phyloP scores from a whole-genome alignment of 1,284 basidiomycete genomes.

The Ganoderma resinaceum region DNA sequence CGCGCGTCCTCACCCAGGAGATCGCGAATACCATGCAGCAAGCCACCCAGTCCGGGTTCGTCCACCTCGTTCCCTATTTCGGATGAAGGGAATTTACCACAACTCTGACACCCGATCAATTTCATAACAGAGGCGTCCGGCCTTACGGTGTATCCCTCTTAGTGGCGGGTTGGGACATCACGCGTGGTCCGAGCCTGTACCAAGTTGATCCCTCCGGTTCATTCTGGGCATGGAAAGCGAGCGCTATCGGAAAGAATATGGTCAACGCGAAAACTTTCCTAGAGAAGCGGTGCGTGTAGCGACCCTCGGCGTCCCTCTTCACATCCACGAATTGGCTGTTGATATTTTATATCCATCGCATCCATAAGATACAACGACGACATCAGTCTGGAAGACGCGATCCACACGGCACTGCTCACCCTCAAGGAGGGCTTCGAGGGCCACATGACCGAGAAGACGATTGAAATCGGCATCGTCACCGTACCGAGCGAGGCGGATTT shows the following conservation, averaged over 20 bases:
- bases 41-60: slow-evolving; percentile 97
- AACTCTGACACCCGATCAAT: slow-evolving; percentile 8
- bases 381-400: slow-evolving; percentile 98
- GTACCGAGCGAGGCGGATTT: slow-evolving; percentile 83
- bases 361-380: slow-evolving; percentile 94
- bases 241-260: slow-evolving; percentile 99
- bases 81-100: slow-evolving; percentile 8
- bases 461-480: slow-evolving; percentile 97
- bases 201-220: slow-evolving; percentile 99
- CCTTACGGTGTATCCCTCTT: slow-evolving; percentile 97
- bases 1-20: slow-evolving; percentile 95
- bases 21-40: slow-evolving; percentile 99
- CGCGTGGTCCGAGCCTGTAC: slow-evolving; percentile 92
- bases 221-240: slow-evolving; percentile 99
- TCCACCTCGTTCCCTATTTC: slow-evolving; percentile 26
- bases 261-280: slow-evolving; percentile 99
- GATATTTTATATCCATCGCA: slow-evolving; percentile 21
- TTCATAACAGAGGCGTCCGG: slow-evolving; percentile 83
- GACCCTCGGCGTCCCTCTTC: slow-evolving; percentile 14
- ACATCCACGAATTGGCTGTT: neutral
- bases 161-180: slow-evolving; percentile 95
- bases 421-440: slow-evolving; percentile 99
- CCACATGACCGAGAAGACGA: slow-evolving; percentile 99
- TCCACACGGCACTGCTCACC: slow-evolving; percentile 98
- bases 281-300: slow-evolving; percentile 86